Evolutionary conservation across 164 flowering plant species (phyloP).

Genomic region (Chimonanthus praecox): DNA sequence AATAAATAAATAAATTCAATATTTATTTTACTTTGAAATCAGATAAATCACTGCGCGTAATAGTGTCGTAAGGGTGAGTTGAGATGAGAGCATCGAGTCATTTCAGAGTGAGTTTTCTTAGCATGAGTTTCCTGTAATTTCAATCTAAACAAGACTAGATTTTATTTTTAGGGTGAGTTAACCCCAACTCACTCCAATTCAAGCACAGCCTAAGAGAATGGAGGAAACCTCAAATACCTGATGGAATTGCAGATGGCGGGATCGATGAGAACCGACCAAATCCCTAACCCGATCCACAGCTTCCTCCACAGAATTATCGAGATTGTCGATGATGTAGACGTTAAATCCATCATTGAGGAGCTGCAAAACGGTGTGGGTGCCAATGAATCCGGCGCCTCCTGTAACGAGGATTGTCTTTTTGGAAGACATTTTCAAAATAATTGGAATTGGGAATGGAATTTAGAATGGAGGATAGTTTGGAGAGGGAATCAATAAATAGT

Average conservation of each 20-base stretch:
- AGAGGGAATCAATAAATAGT: neutral
- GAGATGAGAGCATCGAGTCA: too few species aligned
- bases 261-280: slow-evolving; percentile 54
- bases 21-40: too few species aligned
- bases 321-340: slow-evolving; percentile 71
- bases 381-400: slow-evolving; percentile 95
- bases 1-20: too few species aligned
- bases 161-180: too few species aligned
- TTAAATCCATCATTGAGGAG: slow-evolving; percentile 58
- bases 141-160: too few species aligned
- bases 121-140: too few species aligned
- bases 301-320: slow-evolving; percentile 62
- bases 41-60: too few species aligned
- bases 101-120: too few species aligned
- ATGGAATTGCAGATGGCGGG: slow-evolving; percentile 52
- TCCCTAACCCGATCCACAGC: slow-evolving; percentile 59
- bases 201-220: neutral
- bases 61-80: too few species aligned
- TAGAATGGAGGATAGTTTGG: neutral
- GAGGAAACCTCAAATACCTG: slow-evolving; percentile 10
- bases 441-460: too few species aligned
- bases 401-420: slow-evolving; percentile 53
- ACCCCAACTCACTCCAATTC: neutral
- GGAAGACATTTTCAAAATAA: slow-evolving; percentile 18
- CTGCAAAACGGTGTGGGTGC: slow-evolving; percentile 83